Evolutionary conservation across 2,329 filamentous ascomycete genomes (phyloP), one percentile per base, ranked within the genome.

Genomic region (Geosmithia putterillii): DNA sequence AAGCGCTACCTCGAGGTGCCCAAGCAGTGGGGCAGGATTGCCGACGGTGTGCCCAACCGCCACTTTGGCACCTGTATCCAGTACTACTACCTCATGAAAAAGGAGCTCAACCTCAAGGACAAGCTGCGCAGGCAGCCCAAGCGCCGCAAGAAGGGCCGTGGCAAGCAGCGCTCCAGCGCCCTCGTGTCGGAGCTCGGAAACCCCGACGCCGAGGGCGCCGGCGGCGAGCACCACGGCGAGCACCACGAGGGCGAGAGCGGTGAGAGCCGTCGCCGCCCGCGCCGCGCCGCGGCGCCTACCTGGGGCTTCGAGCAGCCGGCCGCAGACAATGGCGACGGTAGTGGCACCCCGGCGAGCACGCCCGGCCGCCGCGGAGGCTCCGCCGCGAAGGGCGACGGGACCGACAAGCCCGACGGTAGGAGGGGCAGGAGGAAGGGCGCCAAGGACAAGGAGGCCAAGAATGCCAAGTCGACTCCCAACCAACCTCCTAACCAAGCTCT

Each of bases 11-110:
- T 85, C 42, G 81, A 86, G 47, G 76, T 74, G 45, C 83, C 84
- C 0, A 92, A 92, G 68, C 84, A 88, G 54, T 92, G 84, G 83
- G 83, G 83, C 45, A 79, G 77, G 52, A 79, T 92, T 45, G 82
- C 85, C 5, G 77, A 83, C 46, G 70, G 71, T 20, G 64, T 90
- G 6, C 73, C 74, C 1, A 70, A 73, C 23, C 77, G 85, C 20
- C 79, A 84, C 52, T 88, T 86, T 60, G 81, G 83, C 50, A 76
- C 84, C 40, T 87, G 83, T 59, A 92, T 92, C 51, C 82, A 87
- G 56, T 87, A 89, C 59, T 92, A 92, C 61, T 92, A 92, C 59
- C 71, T 85, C 48, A 85, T 82, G 56, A 92, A 79, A 63, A 83
- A 82, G 63, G 72, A 79, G 40, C 74, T 79, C 37, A 81, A 85